Conservation (phyloP, 108 stramenopile genomes). For the Nitzschia putrida region DNA sequence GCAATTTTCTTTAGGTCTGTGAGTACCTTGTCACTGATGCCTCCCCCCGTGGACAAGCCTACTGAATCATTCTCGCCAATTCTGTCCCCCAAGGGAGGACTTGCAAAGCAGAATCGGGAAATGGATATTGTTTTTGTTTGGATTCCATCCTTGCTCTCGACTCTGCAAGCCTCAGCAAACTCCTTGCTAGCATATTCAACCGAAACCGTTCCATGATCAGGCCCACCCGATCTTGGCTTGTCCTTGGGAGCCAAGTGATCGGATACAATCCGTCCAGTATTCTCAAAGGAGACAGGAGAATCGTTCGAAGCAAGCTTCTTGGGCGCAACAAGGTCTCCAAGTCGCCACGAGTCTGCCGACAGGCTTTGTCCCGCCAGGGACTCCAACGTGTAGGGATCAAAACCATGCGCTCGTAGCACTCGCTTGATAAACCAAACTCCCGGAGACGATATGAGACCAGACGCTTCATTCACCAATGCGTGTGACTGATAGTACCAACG, state of each 20-base stretch:
- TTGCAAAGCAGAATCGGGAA: conserved; percentile 17
- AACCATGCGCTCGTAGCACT: conserved; percentile 47
- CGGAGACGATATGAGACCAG: conserved; percentile 41
- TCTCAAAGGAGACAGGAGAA: not conserved
- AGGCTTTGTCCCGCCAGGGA: conserved; percentile 31
- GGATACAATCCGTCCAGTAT: conserved; percentile 35
- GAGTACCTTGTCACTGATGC: not conserved
- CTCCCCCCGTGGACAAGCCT: conserved; percentile 2
- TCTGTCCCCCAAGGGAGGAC: not conserved
- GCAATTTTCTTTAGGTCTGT: not conserved
- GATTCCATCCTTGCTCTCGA: not conserved
- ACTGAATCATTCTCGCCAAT: not conserved
- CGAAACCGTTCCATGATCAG: conserved; percentile 10
- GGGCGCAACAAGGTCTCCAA: conserved; percentile 50
- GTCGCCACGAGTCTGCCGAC: conserved; percentile 25
- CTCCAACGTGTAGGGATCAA: conserved; percentile 24
- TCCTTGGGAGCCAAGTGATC: not conserved
- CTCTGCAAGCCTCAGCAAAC: conserved; percentile 21
- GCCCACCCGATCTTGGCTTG: not conserved
- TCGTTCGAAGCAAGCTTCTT: conserved; percentile 17
- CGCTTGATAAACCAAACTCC: conserved; percentile 41
- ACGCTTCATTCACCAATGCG: conserved; percentile 40
- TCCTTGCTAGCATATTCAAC: conserved; percentile 25
- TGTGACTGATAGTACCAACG: conserved; percentile 61
- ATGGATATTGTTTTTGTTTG: conserved; percentile 13